Conservation (phyloP, 148 eudicot species). For the Chenopodium formosanum region DNA sequence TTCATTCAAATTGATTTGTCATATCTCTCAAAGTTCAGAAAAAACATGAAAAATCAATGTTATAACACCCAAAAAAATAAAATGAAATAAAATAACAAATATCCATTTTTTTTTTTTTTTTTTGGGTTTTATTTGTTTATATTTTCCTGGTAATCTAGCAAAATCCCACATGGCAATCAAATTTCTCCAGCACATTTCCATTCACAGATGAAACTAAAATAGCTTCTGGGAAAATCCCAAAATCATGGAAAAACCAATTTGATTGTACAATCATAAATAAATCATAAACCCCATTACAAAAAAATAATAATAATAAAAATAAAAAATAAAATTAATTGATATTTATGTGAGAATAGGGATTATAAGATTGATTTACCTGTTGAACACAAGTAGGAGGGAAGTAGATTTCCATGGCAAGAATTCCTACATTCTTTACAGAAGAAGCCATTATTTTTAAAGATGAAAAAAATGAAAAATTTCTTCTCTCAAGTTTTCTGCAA, state of each 20-base stretch:
- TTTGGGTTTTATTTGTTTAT: neutral
- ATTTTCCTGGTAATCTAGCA: neutral
- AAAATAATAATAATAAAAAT: neutral
- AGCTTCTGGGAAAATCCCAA: too few species aligned
- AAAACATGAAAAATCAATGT: neutral
- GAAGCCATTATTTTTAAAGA: constrained; percentile 14
- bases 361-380: constrained; percentile 46
- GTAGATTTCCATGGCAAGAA: constrained; percentile 96
- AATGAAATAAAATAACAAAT: neutral
- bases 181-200: neutral
- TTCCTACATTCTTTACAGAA: constrained; percentile 68
- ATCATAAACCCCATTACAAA: neutral
- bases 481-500: neutral
- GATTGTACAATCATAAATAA: neutral
- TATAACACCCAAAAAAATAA: neutral
- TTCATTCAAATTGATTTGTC: neutral
- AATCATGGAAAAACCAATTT: neutral
- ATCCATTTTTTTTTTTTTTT: neutral
- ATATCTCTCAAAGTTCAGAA: neutral
- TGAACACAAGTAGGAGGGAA: constrained; percentile 93
- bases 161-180: neutral
- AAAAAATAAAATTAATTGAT: neutral
- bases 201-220: too few species aligned
- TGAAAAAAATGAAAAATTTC: neutral
- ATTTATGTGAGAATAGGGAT: neutral